Conservation (phyloP, 768 basidiomycete species). For the Russula olivacea region DNA sequence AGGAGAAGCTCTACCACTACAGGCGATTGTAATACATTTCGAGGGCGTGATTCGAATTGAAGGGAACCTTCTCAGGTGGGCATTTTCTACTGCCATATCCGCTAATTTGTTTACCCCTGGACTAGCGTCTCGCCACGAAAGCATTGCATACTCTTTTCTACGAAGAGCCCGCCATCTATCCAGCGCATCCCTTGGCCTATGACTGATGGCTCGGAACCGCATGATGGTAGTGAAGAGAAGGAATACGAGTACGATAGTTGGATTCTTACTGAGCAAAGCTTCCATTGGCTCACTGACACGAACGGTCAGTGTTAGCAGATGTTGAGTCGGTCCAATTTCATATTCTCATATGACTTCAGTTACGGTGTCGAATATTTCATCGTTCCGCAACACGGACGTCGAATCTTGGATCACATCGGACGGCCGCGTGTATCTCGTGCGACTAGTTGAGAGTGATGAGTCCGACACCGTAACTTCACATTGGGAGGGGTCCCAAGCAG, state of each 20-base stretch:
- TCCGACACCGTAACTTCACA: constrained; percentile 22
- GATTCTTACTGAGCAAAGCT: constrained; percentile 57
- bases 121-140: constrained; percentile 69
- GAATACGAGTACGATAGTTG: constrained; percentile 58
- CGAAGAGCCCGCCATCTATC: constrained; percentile 63
- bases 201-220: constrained; percentile 39
- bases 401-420: constrained; percentile 87
- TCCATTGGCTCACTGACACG: constrained; percentile 68
- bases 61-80: constrained; percentile 63
- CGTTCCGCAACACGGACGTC: constrained; percentile 51
- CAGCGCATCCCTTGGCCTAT: constrained; percentile 84
- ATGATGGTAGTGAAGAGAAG: constrained; percentile 30
- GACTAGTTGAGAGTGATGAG: constrained; percentile 43
- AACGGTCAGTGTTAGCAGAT: constrained; percentile 46
- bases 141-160: constrained; percentile 67
- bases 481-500: constrained; percentile 23
- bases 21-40: constrained; percentile 61
- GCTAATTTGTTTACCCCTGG: constrained; percentile 8
- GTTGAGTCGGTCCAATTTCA: background rate
- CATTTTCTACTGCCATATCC: constrained; percentile 12
- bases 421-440: constrained; percentile 75
- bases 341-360: constrained; percentile 38
- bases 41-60: constrained; percentile 81
- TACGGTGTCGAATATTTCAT: constrained; percentile 54
- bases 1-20: constrained; percentile 70